phyloP scores from a whole-genome alignment of 208 protist genomes.

The Spongospora subterranea region DNA sequence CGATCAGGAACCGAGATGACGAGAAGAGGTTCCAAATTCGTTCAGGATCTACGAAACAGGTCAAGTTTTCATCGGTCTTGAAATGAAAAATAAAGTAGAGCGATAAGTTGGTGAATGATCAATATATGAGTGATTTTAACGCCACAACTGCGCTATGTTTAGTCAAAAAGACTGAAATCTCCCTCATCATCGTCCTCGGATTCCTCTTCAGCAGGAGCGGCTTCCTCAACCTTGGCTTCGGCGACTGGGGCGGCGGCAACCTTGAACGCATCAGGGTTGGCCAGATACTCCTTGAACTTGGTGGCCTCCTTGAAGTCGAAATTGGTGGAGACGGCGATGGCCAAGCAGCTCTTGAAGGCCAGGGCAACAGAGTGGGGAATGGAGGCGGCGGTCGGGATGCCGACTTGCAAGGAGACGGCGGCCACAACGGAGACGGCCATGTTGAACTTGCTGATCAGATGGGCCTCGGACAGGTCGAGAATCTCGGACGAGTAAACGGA shows the following conservation, averaged over 20 bases:
- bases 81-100: too few relatives aligned
- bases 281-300: constrained; percentile 77
- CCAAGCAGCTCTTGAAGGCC: constrained; percentile 96
- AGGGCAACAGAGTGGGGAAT: constrained; percentile 92
- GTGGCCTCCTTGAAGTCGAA: constrained; percentile 84
- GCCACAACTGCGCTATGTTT: too few relatives aligned
- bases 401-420: constrained; percentile 90
- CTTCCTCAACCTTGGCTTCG: not conserved
- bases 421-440: constrained; percentile 88
- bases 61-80: too few relatives aligned
- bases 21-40: too few relatives aligned
- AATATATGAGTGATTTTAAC: too few relatives aligned
- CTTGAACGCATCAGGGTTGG: constrained; percentile 68
- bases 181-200: constrained; percentile 35
- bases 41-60: too few relatives aligned
- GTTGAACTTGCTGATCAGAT: constrained; percentile 85
- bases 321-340: constrained; percentile 88
- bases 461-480: constrained; percentile 90
- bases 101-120: too few relatives aligned
- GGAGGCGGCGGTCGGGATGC: constrained; percentile 90
- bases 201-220: constrained; percentile 53
- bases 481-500: constrained; percentile 88
- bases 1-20: too few relatives aligned
- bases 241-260: constrained; percentile 69
- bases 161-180: constrained; percentile 62